phyloP scores from a whole-genome alignment of 305 asterid genomes.

The Fraxinus xanthoxyloides region DNA sequence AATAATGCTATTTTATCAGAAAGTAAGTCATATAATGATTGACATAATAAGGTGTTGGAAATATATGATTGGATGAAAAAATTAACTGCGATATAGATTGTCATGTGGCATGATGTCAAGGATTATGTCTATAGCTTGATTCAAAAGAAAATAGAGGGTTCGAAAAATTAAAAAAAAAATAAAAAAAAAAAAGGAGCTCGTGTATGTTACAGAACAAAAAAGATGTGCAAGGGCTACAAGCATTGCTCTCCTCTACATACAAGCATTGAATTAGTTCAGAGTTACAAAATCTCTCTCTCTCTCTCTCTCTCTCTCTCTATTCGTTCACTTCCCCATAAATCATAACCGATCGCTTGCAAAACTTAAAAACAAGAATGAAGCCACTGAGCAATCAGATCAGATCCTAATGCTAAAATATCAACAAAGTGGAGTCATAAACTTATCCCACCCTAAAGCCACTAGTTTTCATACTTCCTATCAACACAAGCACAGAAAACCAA shows the following conservation, averaged over 20 bases:
- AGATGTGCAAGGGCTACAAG: background rate
- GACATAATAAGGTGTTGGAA: background rate
- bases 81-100: background rate
- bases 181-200: no score
- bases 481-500: constrained; percentile 7
- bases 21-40: no score
- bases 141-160: background rate
- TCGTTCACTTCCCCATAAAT: background rate
- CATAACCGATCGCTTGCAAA: background rate
- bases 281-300: background rate
- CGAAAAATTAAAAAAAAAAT: no score
- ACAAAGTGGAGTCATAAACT: background rate
- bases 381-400: background rate
- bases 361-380: background rate
- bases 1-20: no score
- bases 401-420: background rate
- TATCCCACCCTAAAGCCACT: constrained; percentile 21
- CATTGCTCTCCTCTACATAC: background rate
- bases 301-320: background rate
- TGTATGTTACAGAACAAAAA: background rate
- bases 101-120: background rate
- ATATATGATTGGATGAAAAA: no score
- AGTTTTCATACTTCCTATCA: background rate
- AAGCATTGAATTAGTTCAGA: background rate
- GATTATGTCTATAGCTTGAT: background rate